phyloP scores from a whole-genome alignment of 2,329 filamentous ascomycete genomes.

The Parasarocladium wereldwijsianum region DNA sequence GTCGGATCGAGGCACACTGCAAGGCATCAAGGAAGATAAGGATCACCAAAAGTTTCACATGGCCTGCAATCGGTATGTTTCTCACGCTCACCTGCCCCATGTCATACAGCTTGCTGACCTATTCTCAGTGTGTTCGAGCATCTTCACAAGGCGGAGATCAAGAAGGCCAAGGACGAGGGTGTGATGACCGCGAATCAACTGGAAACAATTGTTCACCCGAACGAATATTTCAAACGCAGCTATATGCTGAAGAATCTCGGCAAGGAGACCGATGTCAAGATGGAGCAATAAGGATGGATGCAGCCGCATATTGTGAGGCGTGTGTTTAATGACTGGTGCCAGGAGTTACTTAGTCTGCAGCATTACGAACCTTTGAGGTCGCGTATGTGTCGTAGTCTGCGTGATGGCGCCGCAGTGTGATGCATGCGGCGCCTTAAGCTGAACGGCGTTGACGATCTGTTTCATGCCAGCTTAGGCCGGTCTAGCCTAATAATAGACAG shows the following conservation, averaged over 20 bases:
- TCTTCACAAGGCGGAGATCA: slow-evolving; percentile 65
- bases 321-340: no score
- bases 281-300: slow-evolving; percentile 34
- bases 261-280: slow-evolving; percentile 39
- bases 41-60: slow-evolving; percentile 82
- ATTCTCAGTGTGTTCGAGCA: slow-evolving; percentile 65
- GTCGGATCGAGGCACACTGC: slow-evolving; percentile 59
- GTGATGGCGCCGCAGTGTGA: no score
- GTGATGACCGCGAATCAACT: slow-evolving; percentile 61
- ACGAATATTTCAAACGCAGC: slow-evolving; percentile 94
- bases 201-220: slow-evolving; percentile 93
- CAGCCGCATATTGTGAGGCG: no score
- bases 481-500: no score
- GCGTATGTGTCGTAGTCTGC: no score
- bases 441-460: no score
- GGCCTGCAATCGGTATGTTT: slow-evolving; percentile 69
- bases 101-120: slow-evolving; percentile 6
- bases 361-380: no score
- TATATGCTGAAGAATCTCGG: slow-evolving; percentile 73
- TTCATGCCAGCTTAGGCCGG: no score
- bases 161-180: slow-evolving; percentile 59
- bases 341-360: no score
- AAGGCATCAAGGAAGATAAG: slow-evolving; percentile 77
- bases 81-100: slow-evolving; percentile 1
- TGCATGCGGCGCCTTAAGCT: no score